Conservation (phyloP, 371 early-diverging fungal genomes). For the Rhizopus delemar region DNA sequence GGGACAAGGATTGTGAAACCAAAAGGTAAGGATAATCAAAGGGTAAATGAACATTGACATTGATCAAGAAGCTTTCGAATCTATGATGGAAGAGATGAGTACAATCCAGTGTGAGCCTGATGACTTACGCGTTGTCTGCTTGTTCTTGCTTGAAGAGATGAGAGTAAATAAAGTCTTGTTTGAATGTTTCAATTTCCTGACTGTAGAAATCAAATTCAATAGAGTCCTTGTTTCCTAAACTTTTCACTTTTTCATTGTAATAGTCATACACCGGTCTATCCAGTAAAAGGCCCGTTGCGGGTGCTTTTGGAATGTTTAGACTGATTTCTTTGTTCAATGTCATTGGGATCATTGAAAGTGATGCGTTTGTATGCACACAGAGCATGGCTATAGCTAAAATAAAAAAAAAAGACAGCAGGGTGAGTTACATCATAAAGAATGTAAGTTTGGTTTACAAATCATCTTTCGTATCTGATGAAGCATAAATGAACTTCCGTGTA, state of each 20-base stretch:
- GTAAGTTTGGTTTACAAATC: constrained; percentile 66
- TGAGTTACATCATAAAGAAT: background rate
- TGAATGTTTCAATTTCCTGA: constrained; percentile 78
- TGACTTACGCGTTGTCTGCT: constrained; percentile 45
- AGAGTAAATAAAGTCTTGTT: constrained; percentile 76
- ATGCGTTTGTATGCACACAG: constrained; percentile 72
- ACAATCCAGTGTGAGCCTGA: background rate
- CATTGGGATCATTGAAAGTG: constrained; percentile 60
- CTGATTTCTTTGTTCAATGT: constrained; percentile 62
- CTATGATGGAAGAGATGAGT: constrained; percentile 18
- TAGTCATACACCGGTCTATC: constrained; percentile 73
- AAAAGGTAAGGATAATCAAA: constrained; percentile 48
- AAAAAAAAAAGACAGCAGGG: constrained; percentile 1
- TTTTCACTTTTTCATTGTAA: constrained; percentile 58
- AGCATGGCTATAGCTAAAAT: constrained; percentile 74
- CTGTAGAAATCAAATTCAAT: constrained; percentile 53
- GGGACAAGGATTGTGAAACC: constrained; percentile 21
- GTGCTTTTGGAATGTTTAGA: constrained; percentile 98
- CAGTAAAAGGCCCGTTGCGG: constrained; percentile 93
- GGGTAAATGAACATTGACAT: constrained; percentile 58
- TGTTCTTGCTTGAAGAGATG: constrained; percentile 75
- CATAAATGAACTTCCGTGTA: constrained; percentile 99
- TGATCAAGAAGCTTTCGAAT: constrained; percentile 73
- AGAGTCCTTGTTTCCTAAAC: constrained; percentile 21
- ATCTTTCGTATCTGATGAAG: constrained; percentile 99